Evolutionary conservation across 139 green algal genomes (phyloP).

Genomic region (Eudorina sp.): DNA sequence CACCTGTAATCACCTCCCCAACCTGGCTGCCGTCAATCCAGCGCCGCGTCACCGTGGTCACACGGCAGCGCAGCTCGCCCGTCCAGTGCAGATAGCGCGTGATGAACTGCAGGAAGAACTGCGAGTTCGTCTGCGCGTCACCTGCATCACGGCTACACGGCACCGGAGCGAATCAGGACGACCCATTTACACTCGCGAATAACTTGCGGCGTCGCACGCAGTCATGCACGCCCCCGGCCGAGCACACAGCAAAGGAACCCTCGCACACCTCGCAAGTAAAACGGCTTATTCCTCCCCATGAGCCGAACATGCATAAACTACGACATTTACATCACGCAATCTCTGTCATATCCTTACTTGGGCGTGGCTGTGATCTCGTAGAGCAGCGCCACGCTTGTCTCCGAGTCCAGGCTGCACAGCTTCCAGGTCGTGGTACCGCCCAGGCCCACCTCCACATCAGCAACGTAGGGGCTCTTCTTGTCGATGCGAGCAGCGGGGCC

Average conservation of each 20-base stretch:
- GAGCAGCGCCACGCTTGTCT: conserved; percentile 84
- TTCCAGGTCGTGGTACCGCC: conserved; percentile 95
- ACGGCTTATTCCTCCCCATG: too few species aligned
- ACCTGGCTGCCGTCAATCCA: conserved; percentile 82
- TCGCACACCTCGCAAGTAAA: too few species aligned
- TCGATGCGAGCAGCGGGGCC: conserved; percentile 87
- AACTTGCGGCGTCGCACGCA: too few species aligned
- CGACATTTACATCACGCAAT: neutral
- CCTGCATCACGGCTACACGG: conserved; percentile 4
- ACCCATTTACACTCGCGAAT: neutral
- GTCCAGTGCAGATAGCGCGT: conserved; percentile 84
- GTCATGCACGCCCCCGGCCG: too few species aligned
- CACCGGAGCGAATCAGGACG: neutral
- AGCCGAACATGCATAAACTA: neutral
- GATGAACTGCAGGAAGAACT: conserved; percentile 98
- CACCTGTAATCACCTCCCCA: conserved; percentile 85
- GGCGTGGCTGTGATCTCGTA: conserved; percentile 85
- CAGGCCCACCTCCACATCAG: conserved; percentile 88
- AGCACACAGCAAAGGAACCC: too few species aligned
- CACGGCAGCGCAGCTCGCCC: conserved; percentile 85
- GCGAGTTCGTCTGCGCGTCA: conserved; percentile 53
- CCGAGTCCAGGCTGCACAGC: conserved; percentile 80
- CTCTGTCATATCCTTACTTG: conserved; percentile 39
- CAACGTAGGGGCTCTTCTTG: conserved; percentile 85
- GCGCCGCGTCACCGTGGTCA: conserved; percentile 93